Base-by-base conservation (phyloP, 306 rosid species). In the Lablab purpureus region DNA sequence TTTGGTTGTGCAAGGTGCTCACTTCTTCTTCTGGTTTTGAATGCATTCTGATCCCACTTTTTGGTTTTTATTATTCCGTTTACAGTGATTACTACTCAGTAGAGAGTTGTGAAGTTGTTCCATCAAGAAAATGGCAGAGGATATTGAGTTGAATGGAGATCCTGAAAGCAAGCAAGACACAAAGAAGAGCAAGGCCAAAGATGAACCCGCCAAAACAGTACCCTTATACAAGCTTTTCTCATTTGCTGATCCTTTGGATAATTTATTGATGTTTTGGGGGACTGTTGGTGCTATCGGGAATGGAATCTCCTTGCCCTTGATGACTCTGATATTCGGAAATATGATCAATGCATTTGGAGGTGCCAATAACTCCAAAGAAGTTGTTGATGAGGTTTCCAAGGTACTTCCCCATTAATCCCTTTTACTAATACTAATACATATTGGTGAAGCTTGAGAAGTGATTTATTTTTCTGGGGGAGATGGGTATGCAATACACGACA, bases 191-290 rank as follows among this genome's bases (percentile, higher is more conserved):
- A 85, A 70, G 80, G 72, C 27, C 65, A 85, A 70, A 60, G 76
- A 80, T 19, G 80, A 86, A 67, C 47, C 56, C 64, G 71, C 43
- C 9, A 89, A 83, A 12, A 76, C 90, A 72, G 90, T 90, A 54
- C 92, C 98, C 23, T 85, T 79, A 58, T 81, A 82, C 86, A 90
- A 81, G 86, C 98, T 91, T 60, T 93, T 91, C 89, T 86, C 92
- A 30, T 91, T 91, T 71, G 97, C 97, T 17, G 95, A 93, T 73
- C 82, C 90, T 36, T 25, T 82, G 75, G 98, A 93, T 73, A 63
- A 50, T 80, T 19, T 86, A 6, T 46, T 93, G 76, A 91, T 91
- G 91, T 27, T 85, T 80, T 63, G 73, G 63, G 98, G 98, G 62
- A 56, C 91, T 59, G 49, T 93, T 12, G 74, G 88, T 64, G 95